These are phyloP conservation scores for Cudoniella acicularis DNA, from an alignment of 495 filamentous ascomycete species.

Conservation along the genomic window DNA sequence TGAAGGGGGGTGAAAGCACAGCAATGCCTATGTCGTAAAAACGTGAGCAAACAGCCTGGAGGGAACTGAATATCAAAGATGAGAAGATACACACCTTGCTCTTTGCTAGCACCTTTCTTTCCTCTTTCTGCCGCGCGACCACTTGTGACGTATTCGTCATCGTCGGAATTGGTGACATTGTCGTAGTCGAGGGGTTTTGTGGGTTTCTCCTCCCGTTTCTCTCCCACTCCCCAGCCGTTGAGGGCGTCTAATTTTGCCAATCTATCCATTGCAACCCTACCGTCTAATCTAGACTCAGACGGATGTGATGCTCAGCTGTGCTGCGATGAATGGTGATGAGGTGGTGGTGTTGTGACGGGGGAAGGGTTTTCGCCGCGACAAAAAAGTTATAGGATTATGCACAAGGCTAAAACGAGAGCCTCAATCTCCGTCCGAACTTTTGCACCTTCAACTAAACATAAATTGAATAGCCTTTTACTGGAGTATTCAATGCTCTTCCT, in stretches of 20 bases:
- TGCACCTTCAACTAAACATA: too few species aligned
- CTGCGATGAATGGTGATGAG: background rate
- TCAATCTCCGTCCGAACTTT: too few species aligned
- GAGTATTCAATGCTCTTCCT: too few species aligned
- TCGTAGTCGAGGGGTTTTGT: slow-evolving; percentile 14
- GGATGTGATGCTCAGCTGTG: too few species aligned
- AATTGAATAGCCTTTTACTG: too few species aligned
- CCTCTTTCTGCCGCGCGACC: background rate
- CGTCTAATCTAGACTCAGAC: too few species aligned
- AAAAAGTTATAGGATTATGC: background rate
- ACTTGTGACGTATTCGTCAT: slow-evolving; percentile 15
- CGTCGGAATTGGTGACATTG: slow-evolving; percentile 23
- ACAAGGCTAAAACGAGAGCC: background rate
- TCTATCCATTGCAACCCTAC: too few species aligned
- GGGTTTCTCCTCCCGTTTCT: background rate
- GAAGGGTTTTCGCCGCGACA: background rate
- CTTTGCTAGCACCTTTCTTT: background rate
- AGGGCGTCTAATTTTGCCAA: background rate
- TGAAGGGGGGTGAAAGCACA: too few species aligned
- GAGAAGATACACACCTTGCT: too few species aligned
- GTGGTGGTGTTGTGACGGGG: background rate
- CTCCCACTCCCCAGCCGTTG: background rate
- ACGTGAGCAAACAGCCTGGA: too few species aligned
- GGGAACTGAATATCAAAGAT: too few species aligned
- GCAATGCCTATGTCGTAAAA: too few species aligned